Conservation (phyloP, 306 rosid species). For the Dryas alaskensis region DNA sequence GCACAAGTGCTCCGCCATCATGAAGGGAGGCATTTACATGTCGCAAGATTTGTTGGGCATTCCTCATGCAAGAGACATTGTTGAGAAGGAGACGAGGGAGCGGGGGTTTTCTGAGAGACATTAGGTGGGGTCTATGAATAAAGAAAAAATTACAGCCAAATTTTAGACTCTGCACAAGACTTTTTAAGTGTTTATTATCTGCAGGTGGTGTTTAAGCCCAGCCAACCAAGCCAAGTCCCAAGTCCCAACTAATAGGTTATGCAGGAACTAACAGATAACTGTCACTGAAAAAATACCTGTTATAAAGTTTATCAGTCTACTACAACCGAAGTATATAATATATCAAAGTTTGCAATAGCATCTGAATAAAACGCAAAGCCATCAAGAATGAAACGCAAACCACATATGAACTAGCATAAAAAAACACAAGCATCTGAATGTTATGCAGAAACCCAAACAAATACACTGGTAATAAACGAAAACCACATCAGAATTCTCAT, state of each 20-base stretch:
- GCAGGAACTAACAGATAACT: no score
- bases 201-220: background rate
- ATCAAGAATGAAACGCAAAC: background rate
- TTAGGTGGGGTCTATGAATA: slow-evolving; percentile 21
- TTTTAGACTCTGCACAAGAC: no score
- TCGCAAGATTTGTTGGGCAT: slow-evolving; percentile 76
- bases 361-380: background rate
- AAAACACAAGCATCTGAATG: background rate
- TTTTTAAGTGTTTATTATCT: background rate
- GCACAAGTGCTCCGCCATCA: slow-evolving; percentile 76
- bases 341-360: background rate
- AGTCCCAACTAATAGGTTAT: no score
- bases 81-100: slow-evolving; percentile 73
- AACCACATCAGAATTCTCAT: background rate
- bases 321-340: no score
- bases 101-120: slow-evolving; percentile 55
- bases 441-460: no score
- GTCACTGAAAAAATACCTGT: no score
- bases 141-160: background rate
- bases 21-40: slow-evolving; percentile 73
- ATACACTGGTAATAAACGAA: no score
- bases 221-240: no score
- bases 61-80: slow-evolving; percentile 87
- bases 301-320: no score
- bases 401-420: background rate